Evolutionary conservation across 202 grass and related monocot genomes (phyloP), one percentile per base, ranked within the genome.

Genomic region (Bolboschoenoplectus hybrid): DNA sequence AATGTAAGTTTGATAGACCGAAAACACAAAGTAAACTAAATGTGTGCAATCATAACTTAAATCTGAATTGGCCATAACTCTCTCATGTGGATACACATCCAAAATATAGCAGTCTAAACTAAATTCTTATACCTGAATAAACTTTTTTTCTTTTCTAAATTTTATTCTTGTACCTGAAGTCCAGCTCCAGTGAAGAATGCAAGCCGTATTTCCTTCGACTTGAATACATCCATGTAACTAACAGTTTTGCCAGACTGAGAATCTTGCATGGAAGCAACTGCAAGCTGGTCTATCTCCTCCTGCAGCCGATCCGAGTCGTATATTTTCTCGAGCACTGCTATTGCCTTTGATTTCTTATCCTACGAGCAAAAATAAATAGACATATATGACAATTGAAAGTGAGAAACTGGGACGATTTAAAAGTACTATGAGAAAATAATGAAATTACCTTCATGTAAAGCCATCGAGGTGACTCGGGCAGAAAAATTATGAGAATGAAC

Each of bases 161-260:
- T n/a, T 78, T 32, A 50, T 57, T 74, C 1, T 79, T 17, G 16
- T 83, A 94, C 95, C 95, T 94, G 95, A 88, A 97, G 91, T 55
- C 92, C 95, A 90, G 95, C 92, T 72, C 95, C 95, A 63, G 92
- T 90, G 10, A 90, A 92, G 90, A 97, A 94, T 2, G 95, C 95
- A 71, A 94, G 88, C 76, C 95, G 85, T 68, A 97, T 82, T 89
- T 97, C 95, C 71, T 94, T 97, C 1, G 43, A 90, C 71, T 87
- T 94, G 73, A 97, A 93, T 64, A 97, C 90, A 74, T 94, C 89
- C 74, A 93, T 74, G 83, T 89, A 94, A 62, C 92, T 90, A 47
- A 58, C 74, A 76, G 88, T 86, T 52, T 89, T 85, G 19, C 85
- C 49, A 60, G 83, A 89, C 79, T 85, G 62, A 70, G 87, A 85